phyloP scores from a whole-genome alignment of 1,139 yeast genomes.

The Candida frijolesensis region DNA sequence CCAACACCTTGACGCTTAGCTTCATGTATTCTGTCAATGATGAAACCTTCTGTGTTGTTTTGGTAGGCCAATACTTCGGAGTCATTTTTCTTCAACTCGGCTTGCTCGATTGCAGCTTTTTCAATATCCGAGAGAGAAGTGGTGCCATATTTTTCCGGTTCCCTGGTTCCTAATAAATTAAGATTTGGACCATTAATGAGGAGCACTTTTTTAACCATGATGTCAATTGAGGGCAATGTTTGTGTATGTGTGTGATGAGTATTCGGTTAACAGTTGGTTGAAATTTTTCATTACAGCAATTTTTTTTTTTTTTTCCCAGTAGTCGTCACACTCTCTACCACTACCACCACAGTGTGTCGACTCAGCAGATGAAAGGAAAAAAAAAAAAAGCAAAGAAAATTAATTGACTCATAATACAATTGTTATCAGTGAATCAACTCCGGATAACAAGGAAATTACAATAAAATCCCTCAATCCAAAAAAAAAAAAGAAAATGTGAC shows the following conservation, averaged over 20 bases:
- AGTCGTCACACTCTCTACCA: neutral
- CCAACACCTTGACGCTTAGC: slow-evolving; percentile 44
- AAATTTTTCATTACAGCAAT: neutral
- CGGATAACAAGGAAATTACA: neutral
- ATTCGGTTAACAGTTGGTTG: neutral
- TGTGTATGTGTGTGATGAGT: neutral
- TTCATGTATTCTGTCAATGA: slow-evolving; percentile 48
- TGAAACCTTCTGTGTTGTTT: slow-evolving; percentile 49
- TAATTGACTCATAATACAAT: neutral
- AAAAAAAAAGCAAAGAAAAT: too few relatives aligned
- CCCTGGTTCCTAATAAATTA: slow-evolving; percentile 50
- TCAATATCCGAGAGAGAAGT: slow-evolving; percentile 46
- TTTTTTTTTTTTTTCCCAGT: neutral
- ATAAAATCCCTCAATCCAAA: slow-evolving; percentile 1
- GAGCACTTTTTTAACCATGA: slow-evolving; percentile 44
- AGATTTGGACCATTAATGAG: slow-evolving; percentile 52
- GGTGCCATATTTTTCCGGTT: slow-evolving; percentile 53
- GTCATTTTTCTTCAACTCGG: slow-evolving; percentile 29
- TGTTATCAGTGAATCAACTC: neutral
- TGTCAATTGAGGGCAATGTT: neutral
- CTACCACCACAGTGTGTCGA: neutral
- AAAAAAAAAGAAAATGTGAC: neutral
- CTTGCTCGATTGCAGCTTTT: slow-evolving; percentile 40
- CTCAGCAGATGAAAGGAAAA: neutral
- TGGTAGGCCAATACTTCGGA: slow-evolving; percentile 38